A percentile compares a stretch with the other conserved stretches of the same genome.
These are phyloP conservation scores for Talaromyces thailandensis DNA, from an alignment of 495 filamentous ascomycete species.

Conservation along the genomic window DNA sequence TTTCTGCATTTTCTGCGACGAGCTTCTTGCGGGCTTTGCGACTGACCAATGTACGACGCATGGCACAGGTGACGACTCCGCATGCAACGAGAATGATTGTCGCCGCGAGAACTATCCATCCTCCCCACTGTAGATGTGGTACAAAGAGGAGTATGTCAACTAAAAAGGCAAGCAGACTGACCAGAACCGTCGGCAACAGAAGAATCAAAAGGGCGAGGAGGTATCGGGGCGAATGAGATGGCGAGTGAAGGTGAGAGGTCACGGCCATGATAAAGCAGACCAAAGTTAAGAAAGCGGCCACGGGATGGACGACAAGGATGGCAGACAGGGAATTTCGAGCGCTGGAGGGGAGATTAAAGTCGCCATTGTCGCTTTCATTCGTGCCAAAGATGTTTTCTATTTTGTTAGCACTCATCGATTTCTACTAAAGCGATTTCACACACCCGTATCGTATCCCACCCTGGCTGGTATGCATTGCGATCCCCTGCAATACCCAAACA, in stretches of 20 bases:
- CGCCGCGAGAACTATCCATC: slow-evolving; percentile 87
- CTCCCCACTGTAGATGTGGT: slow-evolving; percentile 87
- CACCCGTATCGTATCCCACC: slow-evolving; percentile 82
- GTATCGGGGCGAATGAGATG: slow-evolving; percentile 88
- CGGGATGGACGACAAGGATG: slow-evolving; percentile 85
- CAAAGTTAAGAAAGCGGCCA: slow-evolving; percentile 79
- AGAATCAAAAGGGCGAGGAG: slow-evolving; percentile 78
- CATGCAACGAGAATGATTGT: slow-evolving; percentile 79
- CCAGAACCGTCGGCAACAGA: slow-evolving; percentile 73
- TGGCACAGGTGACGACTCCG: slow-evolving; percentile 87
- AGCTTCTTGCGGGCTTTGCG: slow-evolving; percentile 85
- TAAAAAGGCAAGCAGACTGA: slow-evolving; percentile 80
- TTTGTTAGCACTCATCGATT: too few species aligned
- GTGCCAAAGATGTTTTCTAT: slow-evolving; percentile 34
- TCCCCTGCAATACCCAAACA: slow-evolving; percentile 79
- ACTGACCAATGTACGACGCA: slow-evolving; percentile 88
- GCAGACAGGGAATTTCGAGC: slow-evolving; percentile 81
- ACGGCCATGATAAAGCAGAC: slow-evolving; percentile 73
- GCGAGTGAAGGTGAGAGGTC: slow-evolving; percentile 77
- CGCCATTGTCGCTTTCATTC: slow-evolving; percentile 28
- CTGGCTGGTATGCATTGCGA: slow-evolving; percentile 58
- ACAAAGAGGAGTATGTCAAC: slow-evolving; percentile 95
- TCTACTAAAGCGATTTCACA: too few species aligned
- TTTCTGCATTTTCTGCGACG: slow-evolving; percentile 87
- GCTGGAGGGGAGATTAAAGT: slow-evolving; percentile 65